Evolutionary conservation across 1,139 yeast genomes (phyloP), one percentile per base, ranked within the genome.

Genomic region (Scheffersomyces insectosa): DNA sequence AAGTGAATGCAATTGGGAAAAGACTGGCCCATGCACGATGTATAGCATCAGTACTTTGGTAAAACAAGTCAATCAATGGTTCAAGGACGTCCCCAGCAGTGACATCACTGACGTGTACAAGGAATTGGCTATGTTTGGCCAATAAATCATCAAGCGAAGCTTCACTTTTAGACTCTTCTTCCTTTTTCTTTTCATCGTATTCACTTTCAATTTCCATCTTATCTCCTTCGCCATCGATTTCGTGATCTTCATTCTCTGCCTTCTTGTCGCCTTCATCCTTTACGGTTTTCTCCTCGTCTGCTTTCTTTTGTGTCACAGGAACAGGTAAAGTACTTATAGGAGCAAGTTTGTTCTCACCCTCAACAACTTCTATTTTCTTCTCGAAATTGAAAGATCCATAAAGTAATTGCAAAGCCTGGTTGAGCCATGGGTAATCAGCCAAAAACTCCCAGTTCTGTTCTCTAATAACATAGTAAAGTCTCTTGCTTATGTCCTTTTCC

Each of bases 361-460:
- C 66, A 5, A 68, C 63, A 36, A 88, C 63, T 28, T 61, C 64
- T 28, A 87, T 54, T 6, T 59, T 65, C 42, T 76, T 70, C 1
- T 78, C 78, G 36, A 64, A 64, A 45, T 83, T 85, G 53, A 89
- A 80, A 0, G 96, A 77, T 0, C 95, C 96, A 58, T 86, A 88
- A 10, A 95, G 68, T 36, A 95, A 67, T 60, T 93, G 98, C 33
- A 89, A 70, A 0, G 96, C 99, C 63, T 93, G 99, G 60, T 90
- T 89, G 48, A 91, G 69, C 99, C 99, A 95, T 40, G 91, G 90
- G 56, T 87, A 87, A 52, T 91, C 98, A 0, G 96, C 93, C 39
- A 95, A 72, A 55, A 79, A 86, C 61, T 95, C 99, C 99, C 99
- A 95, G 58, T 89, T 93, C 61, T 95, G 99, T 54, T 93, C 97